Evolutionary conservation across 768 basidiomycete genomes (phyloP).

Genomic region (Russula griseocarnosa): DNA sequence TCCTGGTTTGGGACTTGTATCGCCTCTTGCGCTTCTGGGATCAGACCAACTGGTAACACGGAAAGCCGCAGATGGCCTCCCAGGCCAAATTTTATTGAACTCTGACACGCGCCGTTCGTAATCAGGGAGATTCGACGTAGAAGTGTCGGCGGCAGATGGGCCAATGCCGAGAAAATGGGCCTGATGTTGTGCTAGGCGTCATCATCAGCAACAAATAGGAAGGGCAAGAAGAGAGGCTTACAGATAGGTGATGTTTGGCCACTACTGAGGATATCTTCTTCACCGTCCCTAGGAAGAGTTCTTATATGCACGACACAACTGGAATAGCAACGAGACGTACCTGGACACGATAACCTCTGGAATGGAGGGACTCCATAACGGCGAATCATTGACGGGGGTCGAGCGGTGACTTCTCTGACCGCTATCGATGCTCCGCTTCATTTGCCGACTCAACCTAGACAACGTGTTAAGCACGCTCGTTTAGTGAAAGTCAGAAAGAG

Average conservation of each 20-base stretch:
- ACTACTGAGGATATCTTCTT: constrained; percentile 72
- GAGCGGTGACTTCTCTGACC: constrained; percentile 27
- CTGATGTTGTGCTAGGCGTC: constrained; percentile 9
- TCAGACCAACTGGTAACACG: constrained; percentile 56
- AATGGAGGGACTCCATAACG: constrained; percentile 30
- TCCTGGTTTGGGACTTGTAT: constrained; percentile 13
- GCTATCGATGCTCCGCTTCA: constrained; percentile 37
- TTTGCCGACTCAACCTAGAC: constrained; percentile 32
- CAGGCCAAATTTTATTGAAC: constrained; percentile 43
- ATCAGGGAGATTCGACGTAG: constrained; percentile 32
- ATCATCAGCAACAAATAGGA: background rate
- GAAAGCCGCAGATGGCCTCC: constrained; percentile 37
- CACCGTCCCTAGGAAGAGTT: constrained; percentile 32
- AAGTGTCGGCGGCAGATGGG: constrained; percentile 19
- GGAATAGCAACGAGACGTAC: constrained; percentile 32
- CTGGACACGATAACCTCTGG: constrained; percentile 42
- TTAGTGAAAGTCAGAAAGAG: background rate
- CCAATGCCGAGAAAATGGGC: constrained; percentile 16
- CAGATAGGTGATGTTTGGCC: constrained; percentile 72
- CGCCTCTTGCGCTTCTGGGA: constrained; percentile 42
- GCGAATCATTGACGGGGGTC: constrained; percentile 26
- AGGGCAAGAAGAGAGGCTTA: constrained; percentile 33
- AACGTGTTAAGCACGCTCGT: background rate
- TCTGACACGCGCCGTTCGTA: constrained; percentile 37
- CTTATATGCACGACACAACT: background rate